These are phyloP conservation scores for Clathrospora elynae DNA, from an alignment of 2,329 filamentous ascomycete genomes.

Conservation along the genomic window DNA sequence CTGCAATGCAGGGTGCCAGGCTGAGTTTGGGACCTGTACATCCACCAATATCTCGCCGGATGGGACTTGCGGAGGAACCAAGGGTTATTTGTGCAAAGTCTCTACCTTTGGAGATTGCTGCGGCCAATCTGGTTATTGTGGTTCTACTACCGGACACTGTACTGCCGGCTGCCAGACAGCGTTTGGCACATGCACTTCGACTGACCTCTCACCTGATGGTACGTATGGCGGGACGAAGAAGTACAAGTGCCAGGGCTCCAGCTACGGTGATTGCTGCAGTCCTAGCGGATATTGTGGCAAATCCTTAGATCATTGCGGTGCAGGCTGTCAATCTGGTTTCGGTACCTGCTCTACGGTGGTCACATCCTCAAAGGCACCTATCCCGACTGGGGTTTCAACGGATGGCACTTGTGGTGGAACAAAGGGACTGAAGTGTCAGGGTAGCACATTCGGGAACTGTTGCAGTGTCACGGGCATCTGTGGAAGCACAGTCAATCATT, in stretches of 20 bases:
- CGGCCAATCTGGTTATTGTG: too few species aligned
- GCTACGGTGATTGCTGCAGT: slow-evolving; percentile 17
- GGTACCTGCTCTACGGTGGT: neutral
- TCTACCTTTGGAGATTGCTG: too few species aligned
- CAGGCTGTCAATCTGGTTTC: neutral
- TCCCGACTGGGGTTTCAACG: slow-evolving; percentile 9
- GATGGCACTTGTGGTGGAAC: slow-evolving; percentile 23
- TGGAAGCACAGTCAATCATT: slow-evolving; percentile 14
- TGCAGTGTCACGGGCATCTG: slow-evolving; percentile 11
- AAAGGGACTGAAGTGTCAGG: slow-evolving; percentile 16
- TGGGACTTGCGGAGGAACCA: too few species aligned
- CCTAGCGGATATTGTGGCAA: neutral
- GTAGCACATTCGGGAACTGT: slow-evolving; percentile 19
- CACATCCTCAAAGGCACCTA: neutral
- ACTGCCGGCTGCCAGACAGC: too few species aligned
- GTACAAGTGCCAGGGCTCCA: slow-evolving; percentile 5
- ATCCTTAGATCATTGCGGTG: too few species aligned
- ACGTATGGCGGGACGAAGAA: slow-evolving; percentile 6
- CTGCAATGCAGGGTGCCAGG: slow-evolving; percentile 20
- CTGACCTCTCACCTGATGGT: neutral
- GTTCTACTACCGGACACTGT: too few species aligned
- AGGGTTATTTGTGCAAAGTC: too few species aligned
- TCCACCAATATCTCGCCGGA: too few species aligned
- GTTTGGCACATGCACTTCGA: neutral
- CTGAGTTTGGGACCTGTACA: slow-evolving; percentile 11